Conservation (phyloP, 2,329 filamentous ascomycete species). For the Pseudogymnoascus sp. region DNA sequence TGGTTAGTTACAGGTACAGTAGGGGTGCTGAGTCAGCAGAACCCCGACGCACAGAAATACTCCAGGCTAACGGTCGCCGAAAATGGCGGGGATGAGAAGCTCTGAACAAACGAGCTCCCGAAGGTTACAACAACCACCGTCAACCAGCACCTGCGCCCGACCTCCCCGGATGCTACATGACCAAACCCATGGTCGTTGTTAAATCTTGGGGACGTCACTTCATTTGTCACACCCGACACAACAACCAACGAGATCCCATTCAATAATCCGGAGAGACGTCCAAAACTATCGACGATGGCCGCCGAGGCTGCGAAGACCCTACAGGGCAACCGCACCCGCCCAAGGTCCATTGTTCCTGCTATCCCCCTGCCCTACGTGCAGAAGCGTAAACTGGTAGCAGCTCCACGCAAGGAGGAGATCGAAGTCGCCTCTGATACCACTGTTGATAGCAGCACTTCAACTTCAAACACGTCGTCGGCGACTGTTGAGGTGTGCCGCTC, state of each 20-base stretch:
- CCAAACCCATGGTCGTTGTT: constrained; percentile 28
- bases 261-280: constrained; percentile 10
- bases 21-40: constrained; percentile 6
- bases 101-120: constrained; percentile 7
- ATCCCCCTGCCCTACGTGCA: constrained; percentile 29
- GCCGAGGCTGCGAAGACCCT: constrained; percentile 24
- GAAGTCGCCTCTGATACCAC: constrained; percentile 15
- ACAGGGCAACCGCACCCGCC: constrained; percentile 25
- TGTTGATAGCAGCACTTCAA: not conserved
- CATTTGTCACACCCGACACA: constrained; percentile 8
- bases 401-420: constrained; percentile 20
- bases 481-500: not conserved
- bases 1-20: not conserved
- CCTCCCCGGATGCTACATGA: constrained; percentile 30
- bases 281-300: constrained; percentile 22
- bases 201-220: constrained; percentile 31
- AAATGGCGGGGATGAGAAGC: constrained; percentile 9
- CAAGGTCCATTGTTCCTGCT: constrained; percentile 26
- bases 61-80: constrained; percentile 7
- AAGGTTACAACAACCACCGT: constrained; percentile 12
- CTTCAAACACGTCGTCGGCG: constrained; percentile 5
- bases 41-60: constrained; percentile 1
- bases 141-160: constrained; percentile 16
- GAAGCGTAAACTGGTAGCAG: constrained; percentile 25
- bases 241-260: constrained; percentile 12